Base-by-base conservation (phyloP, 306 rosid species). In the Acacia crassicarpa region DNA sequence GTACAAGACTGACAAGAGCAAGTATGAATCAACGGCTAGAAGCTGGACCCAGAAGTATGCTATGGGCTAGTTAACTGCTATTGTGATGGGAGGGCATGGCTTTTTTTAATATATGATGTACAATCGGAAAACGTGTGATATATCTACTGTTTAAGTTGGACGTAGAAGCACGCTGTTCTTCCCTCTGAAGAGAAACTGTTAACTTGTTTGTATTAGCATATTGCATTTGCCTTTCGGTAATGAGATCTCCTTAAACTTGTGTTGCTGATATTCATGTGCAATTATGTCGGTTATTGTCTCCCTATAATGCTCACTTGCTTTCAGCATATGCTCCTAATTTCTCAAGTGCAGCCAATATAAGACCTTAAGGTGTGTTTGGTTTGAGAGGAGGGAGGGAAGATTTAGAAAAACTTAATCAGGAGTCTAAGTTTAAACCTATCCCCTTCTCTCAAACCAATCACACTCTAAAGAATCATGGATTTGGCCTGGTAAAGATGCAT, bases 11-110 rank as follows among this genome's bases (percentile, higher is more conserved):
- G 96, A 91, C 86, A 81, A 80, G 85, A 82, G 75, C 90, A 91
- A 91, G 89, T 91, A 91, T 48, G 96, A 91, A 83, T 84, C 93
- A 66, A 91, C 93, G 2, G 93, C 96, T 4, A 89, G 93, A 88
- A 90, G 96, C 93, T 90, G 92, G 96, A 90, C 96, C 74, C 92
- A 91, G 87, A 91, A 91, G 89, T 89, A 91, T 80, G 93, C 91
- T 43, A 89, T 89, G 95, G 95, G 95, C 41, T 89, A 88, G 80
- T 67, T 48, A 27, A 61, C n/a, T 67, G 82, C 80, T 35, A 23
- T 53, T 43, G 73, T 61, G 82, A 81, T 58, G 54, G 70, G 58
- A 76, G 72, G 75, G 86, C 40, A 67, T 58, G 71, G 49, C 77
- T 2, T 27, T 65, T 45, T 75, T 72, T n/a, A 4, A 25, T 66